Conservation (phyloP, 1,284 basidiomycete genomes). For the Thecaphora frezii region DNA sequence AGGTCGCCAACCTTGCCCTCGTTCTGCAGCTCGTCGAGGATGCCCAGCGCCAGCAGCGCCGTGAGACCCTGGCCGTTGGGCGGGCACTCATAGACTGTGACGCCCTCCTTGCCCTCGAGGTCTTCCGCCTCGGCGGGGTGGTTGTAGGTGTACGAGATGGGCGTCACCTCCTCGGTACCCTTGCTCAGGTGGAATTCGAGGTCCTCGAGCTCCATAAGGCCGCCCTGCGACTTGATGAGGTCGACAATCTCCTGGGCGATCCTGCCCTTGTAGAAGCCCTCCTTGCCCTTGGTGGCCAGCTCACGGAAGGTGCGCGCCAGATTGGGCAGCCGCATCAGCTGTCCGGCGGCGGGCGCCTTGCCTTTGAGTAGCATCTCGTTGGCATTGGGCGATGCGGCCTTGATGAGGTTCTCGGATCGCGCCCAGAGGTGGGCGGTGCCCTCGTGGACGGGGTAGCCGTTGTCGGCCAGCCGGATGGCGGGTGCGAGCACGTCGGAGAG, state of each 20-base stretch:
- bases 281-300: slow-evolving; percentile 77
- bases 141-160: slow-evolving; percentile 84
- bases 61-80: slow-evolving; percentile 96
- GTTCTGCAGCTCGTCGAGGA: slow-evolving; percentile 81
- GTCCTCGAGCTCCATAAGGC: slow-evolving; percentile 86
- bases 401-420: slow-evolving; percentile 72
- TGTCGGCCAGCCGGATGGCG: slow-evolving; percentile 57
- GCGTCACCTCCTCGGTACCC: slow-evolving; percentile 75
- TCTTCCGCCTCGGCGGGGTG: slow-evolving; percentile 27
- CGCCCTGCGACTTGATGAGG: slow-evolving; percentile 70
- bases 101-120: slow-evolving; percentile 63
- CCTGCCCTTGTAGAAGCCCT: slow-evolving; percentile 88
- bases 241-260: slow-evolving; percentile 88
- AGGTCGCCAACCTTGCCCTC: slow-evolving; percentile 72
- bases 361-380: slow-evolving; percentile 78
- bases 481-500: slow-evolving; percentile 83
- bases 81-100: slow-evolving; percentile 69
- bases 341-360: slow-evolving; percentile 66
- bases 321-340: slow-evolving; percentile 65
- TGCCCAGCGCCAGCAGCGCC: slow-evolving; percentile 85
- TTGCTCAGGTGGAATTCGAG: slow-evolving; percentile 69
- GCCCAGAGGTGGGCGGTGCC: slow-evolving; percentile 66
- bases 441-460: slow-evolving; percentile 52
- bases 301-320: slow-evolving; percentile 81
- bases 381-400: slow-evolving; percentile 77